Percentiles rank a stretch among this genome's conserved stretches.
These are phyloP conservation scores for bread wheat (Triticum aestivum) DNA, from an alignment of 176 grass and related monocot genomes.

Conservation along the genomic window DNA sequence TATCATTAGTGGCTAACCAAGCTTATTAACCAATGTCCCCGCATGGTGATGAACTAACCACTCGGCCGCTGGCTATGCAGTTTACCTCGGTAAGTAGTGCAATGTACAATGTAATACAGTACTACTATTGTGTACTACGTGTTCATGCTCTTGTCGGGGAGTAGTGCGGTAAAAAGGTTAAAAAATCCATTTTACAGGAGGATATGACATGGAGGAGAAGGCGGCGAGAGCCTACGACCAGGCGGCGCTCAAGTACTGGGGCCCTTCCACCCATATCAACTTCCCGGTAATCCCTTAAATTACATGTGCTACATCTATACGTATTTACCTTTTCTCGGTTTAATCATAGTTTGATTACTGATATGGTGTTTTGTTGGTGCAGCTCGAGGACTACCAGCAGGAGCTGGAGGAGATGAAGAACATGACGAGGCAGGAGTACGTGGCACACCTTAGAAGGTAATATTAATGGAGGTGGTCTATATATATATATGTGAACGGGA, in stretches of 20 bases:
- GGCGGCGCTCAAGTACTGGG: constrained; percentile 99
- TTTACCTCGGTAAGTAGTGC: constrained; percentile 13
- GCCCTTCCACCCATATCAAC: constrained; percentile 95
- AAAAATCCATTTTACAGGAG: constrained; percentile 39
- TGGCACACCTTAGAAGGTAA: constrained; percentile 95
- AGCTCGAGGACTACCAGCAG: constrained; percentile 94
- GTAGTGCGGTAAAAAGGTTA: neutral
- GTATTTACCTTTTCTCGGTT: neutral
- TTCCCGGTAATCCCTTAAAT: constrained; percentile 62
- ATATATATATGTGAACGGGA: neutral
- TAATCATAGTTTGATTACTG: too few species aligned
- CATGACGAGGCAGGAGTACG: constrained; percentile 98
- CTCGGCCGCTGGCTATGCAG: neutral
- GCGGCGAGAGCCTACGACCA: constrained; percentile 96
- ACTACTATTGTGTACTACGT: neutral
- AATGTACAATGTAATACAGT: neutral
- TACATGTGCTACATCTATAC: neutral
- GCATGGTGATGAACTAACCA: neutral
- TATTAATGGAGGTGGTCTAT: too few species aligned
- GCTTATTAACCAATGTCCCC: neutral
- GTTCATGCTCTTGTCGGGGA: neutral
- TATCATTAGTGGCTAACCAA: neutral
- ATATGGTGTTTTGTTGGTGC: neutral
- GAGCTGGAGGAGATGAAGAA: constrained; percentile 98
- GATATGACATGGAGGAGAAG: constrained; percentile 99